Evolutionary conservation across 306 rosid genomes (phyloP).

Genomic region (Pyrus communis): DNA sequence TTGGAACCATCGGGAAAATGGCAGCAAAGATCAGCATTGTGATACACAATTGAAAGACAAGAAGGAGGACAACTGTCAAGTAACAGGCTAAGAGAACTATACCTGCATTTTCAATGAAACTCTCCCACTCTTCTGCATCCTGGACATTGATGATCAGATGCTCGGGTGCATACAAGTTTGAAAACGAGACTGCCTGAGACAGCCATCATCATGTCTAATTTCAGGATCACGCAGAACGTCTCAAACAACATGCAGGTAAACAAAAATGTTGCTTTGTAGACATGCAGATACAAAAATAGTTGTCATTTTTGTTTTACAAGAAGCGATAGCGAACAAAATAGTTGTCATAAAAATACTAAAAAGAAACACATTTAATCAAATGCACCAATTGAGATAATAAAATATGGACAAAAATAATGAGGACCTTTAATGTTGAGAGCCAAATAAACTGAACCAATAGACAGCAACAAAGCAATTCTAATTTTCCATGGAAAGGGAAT

Average conservation of each 20-base stretch:
- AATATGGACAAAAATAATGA: too few species aligned
- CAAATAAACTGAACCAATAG: too few species aligned
- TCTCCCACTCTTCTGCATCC: conserved; percentile 97
- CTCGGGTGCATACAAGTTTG: conserved; percentile 94
- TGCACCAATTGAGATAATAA: too few species aligned
- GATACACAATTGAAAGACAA: neutral
- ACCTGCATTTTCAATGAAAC: conserved; percentile 95
- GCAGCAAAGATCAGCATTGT: neutral
- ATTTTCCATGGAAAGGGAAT: too few species aligned
- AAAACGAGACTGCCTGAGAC: conserved; percentile 83
- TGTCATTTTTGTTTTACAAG: too few species aligned
- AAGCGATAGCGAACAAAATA: too few species aligned
- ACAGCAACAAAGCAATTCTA: too few species aligned
- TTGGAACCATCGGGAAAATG: neutral
- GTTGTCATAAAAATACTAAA: neutral
- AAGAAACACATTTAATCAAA: neutral
- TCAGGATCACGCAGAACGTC: neutral
- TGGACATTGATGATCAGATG: conserved; percentile 82
- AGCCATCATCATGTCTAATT: conserved; percentile 5
- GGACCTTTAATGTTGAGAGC: too few species aligned
- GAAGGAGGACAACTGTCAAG: neutral
- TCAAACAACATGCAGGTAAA: neutral
- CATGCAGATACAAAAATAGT: too few species aligned
- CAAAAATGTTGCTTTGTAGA: neutral
- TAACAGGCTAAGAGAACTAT: neutral